Base-by-base conservation (phyloP, 805 yeast genomes). In the Suhomyces sp. region DNA sequence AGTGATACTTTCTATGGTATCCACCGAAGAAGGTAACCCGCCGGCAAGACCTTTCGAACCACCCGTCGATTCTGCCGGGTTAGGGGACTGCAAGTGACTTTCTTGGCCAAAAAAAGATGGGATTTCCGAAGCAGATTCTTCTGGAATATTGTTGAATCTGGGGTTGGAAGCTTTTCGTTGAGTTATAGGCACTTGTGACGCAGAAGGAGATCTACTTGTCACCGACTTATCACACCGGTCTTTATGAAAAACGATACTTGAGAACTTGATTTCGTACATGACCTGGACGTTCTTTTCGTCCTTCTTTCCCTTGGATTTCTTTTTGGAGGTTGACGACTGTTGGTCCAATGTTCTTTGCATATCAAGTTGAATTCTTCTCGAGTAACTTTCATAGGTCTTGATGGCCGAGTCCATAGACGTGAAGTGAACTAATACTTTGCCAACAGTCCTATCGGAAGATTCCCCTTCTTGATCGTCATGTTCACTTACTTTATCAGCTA, bases 371-470 rank as follows among this genome's bases (percentile, higher is more conserved):
- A 68, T 57, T 39, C 59, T 55, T 43, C 62, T 60, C 21, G 43
- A 47, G 27, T 48, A 59, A 43, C 67, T 71, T 57, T 78, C 78
- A 47, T 71, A 75, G 44, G 75, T 67, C 53, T 73, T 73, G 47
- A 79, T 75, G 13, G 83, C 79, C 8, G 76, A 58, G 45, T 76
- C 76, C 31, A 79, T 76, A 24, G 79, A 71, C 3, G 77, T 72
- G 57, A 73, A 80, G 58, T 78, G 76, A 24, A 71, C 62, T 53
- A 56, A 20, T 3, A 52, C 58, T 46, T 54, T 59, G 17, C 59
- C 56, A 20, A 17, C 6, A 12, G 43, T 17, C 19, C 44, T 49
- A 4, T 15, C 15, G 3, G 27, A 44, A 24, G 27, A 12, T 21
- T 21, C 44, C 4, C 29, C 6, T 6, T 20, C 29, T 6, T 37